Evolutionary conservation across 345 rosid genomes (phyloP).

Genomic region (Euphorbia lathyris): DNA sequence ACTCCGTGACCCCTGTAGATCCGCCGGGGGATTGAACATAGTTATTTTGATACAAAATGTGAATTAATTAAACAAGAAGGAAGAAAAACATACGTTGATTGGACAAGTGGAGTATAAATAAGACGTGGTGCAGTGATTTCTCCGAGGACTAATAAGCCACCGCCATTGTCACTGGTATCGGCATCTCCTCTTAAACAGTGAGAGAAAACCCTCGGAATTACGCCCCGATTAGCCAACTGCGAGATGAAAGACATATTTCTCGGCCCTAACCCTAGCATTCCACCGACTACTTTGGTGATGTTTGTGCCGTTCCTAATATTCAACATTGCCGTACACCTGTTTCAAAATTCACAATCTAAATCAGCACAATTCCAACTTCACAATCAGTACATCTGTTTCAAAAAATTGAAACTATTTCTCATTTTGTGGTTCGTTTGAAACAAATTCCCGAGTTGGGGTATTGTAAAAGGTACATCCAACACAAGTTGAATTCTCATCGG

Average conservation of each 20-base stretch:
- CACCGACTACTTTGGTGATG: constrained; percentile 82
- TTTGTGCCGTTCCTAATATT: constrained; percentile 72
- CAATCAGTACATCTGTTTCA: too few relatives aligned
- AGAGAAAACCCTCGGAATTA: constrained; percentile 81
- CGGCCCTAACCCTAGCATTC: constrained; percentile 94
- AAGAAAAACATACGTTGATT: constrained; percentile 59
- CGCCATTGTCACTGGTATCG: too few relatives aligned
- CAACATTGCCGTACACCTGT: constrained; percentile 77
- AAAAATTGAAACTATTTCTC: too few relatives aligned
- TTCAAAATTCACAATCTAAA: constrained; percentile 23
- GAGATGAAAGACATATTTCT: constrained; percentile 77
- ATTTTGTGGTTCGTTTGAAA: too few relatives aligned
- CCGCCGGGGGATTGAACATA: too few relatives aligned
- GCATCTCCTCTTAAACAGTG: constrained; percentile 85
- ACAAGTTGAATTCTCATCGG: too few relatives aligned
- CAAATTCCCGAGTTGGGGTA: too few relatives aligned
- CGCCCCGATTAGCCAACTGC: constrained; percentile 76
- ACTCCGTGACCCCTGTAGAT: too few relatives aligned
- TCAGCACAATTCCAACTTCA: constrained; percentile 20
- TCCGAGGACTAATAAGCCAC: constrained; percentile 93
- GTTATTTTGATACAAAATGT: too few relatives aligned
- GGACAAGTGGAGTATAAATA: constrained; percentile 80
- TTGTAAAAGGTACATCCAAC: too few relatives aligned
- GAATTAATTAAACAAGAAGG: too few relatives aligned
- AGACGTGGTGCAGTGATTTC: constrained; percentile 84